These are phyloP conservation scores for Helminthosporium solani DNA, from an alignment of 2,329 filamentous ascomycete genomes.

Conservation along the genomic window DNA sequence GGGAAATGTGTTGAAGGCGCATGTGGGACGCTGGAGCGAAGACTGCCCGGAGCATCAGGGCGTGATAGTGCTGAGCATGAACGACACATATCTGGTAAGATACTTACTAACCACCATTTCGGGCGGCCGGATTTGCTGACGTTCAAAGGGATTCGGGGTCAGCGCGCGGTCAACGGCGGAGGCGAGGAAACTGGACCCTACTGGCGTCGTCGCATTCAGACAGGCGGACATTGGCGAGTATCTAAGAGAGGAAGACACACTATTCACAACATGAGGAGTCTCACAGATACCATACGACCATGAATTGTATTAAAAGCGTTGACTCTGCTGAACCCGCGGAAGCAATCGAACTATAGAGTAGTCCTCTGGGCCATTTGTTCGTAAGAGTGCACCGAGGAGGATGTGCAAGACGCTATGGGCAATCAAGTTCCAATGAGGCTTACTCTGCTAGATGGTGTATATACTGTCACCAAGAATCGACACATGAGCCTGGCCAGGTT, in stretches of 20 bases:
- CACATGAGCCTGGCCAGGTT: too few relatives aligned
- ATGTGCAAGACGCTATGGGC: too few relatives aligned
- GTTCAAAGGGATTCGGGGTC: conserved; percentile 80
- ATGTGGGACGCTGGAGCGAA: conserved; percentile 81
- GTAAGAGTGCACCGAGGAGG: too few relatives aligned
- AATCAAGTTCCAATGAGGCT: too few relatives aligned
- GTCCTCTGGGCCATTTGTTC: too few relatives aligned
- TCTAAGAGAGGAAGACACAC: conserved; percentile 73
- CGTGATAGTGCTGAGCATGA: conserved; percentile 86
- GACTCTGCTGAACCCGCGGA: too few relatives aligned
- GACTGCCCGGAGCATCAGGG: conserved; percentile 93
- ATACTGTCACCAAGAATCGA: too few relatives aligned
- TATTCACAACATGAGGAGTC: conserved; percentile 57
- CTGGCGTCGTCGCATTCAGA: conserved; percentile 82
- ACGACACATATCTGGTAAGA: conserved; percentile 75
- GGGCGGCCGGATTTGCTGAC: too few relatives aligned
- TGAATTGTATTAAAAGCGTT: too few relatives aligned
- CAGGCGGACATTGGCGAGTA: conserved; percentile 96
- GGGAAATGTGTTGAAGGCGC: conserved; percentile 80
- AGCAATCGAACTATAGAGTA: too few relatives aligned
- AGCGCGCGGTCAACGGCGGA: conserved; percentile 86
- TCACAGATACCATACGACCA: background rate
- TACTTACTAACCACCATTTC: too few relatives aligned
- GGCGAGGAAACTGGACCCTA: conserved; percentile 81
- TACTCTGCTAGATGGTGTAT: too few relatives aligned